These are phyloP conservation scores for Candida wancherniae DNA, from an alignment of 805 yeast species.

Conservation along the genomic window DNA sequence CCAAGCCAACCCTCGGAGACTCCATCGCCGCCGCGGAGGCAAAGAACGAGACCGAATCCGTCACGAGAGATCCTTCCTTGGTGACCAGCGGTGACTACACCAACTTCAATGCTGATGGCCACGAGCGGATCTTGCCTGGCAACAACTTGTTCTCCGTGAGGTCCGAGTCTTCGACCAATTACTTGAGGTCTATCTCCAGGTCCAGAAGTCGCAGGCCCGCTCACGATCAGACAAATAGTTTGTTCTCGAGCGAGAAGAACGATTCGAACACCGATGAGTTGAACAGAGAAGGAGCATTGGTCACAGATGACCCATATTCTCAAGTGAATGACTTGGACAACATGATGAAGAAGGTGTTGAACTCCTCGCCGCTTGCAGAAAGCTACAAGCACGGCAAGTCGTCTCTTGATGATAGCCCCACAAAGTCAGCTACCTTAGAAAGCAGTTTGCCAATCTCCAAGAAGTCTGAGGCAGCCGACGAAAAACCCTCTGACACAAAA, in stretches of 20 bases:
- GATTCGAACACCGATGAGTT: slow-evolving; percentile 37
- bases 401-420: too few species aligned
- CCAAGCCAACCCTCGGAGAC: slow-evolving; percentile 42
- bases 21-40: slow-evolving; percentile 40
- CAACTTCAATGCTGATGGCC: slow-evolving; percentile 39
- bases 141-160: slow-evolving; percentile 27
- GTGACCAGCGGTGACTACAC: slow-evolving; percentile 45
- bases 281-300: slow-evolving; percentile 53
- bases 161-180: slow-evolving; percentile 44
- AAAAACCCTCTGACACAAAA: too few species aligned
- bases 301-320: slow-evolving; percentile 46
- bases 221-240: slow-evolving; percentile 2
- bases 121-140: slow-evolving; percentile 14
- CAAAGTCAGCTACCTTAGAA: too few species aligned
- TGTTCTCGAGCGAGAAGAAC: slow-evolving; percentile 27
- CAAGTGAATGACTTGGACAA: slow-evolving; percentile 46
- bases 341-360: slow-evolving; percentile 45
- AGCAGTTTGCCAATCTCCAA: background rate
- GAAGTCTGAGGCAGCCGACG: background rate
- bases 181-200: slow-evolving; percentile 61
- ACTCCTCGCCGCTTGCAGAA: slow-evolving; percentile 3
- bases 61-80: slow-evolving; percentile 33
- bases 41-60: slow-evolving; percentile 4
- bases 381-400: slow-evolving; percentile 18
- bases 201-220: slow-evolving; percentile 48